Evolutionary conservation across 1,139 yeast species (phyloP).

Genomic region (Lodderomyces metapsilosis): DNA sequence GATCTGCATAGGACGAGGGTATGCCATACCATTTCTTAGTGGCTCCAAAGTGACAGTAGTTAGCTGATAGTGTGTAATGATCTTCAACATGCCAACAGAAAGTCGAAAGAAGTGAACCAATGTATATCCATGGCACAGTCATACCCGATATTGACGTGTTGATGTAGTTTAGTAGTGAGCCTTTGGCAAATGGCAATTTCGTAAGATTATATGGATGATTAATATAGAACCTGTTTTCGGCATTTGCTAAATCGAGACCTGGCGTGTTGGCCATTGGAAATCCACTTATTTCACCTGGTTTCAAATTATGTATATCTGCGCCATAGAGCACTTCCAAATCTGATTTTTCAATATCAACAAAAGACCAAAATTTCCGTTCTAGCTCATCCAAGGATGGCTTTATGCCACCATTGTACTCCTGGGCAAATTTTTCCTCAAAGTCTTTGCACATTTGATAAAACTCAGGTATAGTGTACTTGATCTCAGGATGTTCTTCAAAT

Average conservation of each 20-base stretch:
- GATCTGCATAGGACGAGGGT: slow-evolving; percentile 53
- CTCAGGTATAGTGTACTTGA: slow-evolving; percentile 57
- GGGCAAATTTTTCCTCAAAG: slow-evolving; percentile 43
- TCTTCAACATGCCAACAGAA: slow-evolving; percentile 89
- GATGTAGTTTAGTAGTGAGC: slow-evolving; percentile 61
- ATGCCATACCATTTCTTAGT: slow-evolving; percentile 81
- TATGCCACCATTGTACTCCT: slow-evolving; percentile 24
- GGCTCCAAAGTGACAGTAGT: slow-evolving; percentile 73
- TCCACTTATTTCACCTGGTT: slow-evolving; percentile 65
- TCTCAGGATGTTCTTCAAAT: slow-evolving; percentile 66
- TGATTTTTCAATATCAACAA: slow-evolving; percentile 43
- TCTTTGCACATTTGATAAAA: slow-evolving; percentile 59
- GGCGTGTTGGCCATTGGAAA: slow-evolving; percentile 52
- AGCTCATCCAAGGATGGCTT: slow-evolving; percentile 40
- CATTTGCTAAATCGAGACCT: slow-evolving; percentile 16
- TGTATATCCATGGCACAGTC: slow-evolving; percentile 81
- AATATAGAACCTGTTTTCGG: slow-evolving; percentile 34
- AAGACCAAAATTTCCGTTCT: slow-evolving; percentile 63
- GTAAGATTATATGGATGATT: slow-evolving; percentile 68
- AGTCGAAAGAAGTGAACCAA: slow-evolving; percentile 72
- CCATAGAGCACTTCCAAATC: slow-evolving; percentile 66
- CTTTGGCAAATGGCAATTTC: slow-evolving; percentile 62
- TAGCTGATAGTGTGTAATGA: slow-evolving; percentile 75
- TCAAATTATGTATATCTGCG: slow-evolving; percentile 68
- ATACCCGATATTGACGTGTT: slow-evolving; percentile 70